These are phyloP conservation scores for Neonothopanus nambi DNA, from an alignment of 1,284 basidiomycete species.

Conservation along the genomic window DNA sequence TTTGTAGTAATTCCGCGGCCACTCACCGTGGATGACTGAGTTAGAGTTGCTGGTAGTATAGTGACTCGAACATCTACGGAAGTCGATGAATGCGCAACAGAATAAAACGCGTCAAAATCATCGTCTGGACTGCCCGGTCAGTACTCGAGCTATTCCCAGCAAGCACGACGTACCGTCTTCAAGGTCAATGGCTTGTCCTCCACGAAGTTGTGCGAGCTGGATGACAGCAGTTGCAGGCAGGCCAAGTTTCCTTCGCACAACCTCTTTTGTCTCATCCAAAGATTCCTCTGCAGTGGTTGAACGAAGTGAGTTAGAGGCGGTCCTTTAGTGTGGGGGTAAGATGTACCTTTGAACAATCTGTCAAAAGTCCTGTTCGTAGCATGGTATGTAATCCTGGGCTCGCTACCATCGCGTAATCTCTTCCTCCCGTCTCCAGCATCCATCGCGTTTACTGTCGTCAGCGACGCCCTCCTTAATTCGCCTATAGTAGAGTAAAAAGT, in stretches of 20 bases:
- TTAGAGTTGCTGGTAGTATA: constrained; percentile 13
- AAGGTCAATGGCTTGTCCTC: constrained; percentile 57
- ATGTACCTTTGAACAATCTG: constrained; percentile 62
- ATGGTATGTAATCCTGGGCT: constrained; percentile 59
- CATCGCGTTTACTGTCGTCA: constrained; percentile 15
- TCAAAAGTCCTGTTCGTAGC: constrained; percentile 53
- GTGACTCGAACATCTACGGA: constrained; percentile 42
- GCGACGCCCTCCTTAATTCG: not conserved
- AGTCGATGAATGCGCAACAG: constrained; percentile 37
- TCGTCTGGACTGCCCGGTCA: constrained; percentile 48
- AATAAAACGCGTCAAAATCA: constrained; percentile 71
- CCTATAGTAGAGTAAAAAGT: not conserved
- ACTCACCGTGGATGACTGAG: too few species aligned
- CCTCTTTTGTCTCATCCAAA: constrained; percentile 53
- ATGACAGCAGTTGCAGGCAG: constrained; percentile 42
- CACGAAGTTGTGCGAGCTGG: constrained; percentile 55
- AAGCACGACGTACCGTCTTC: constrained; percentile 59
- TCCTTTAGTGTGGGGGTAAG: not conserved
- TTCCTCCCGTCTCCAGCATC: constrained; percentile 31
- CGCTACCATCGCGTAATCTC: constrained; percentile 46
- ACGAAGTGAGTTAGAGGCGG: constrained; percentile 1
- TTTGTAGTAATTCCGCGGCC: too few species aligned
- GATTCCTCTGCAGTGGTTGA: constrained; percentile 48
- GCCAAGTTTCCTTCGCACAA: constrained; percentile 61
- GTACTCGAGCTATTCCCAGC: constrained; percentile 1